phyloP scores from a whole-genome alignment of 75 land plant species.

The Picea sitchensis region DNA sequence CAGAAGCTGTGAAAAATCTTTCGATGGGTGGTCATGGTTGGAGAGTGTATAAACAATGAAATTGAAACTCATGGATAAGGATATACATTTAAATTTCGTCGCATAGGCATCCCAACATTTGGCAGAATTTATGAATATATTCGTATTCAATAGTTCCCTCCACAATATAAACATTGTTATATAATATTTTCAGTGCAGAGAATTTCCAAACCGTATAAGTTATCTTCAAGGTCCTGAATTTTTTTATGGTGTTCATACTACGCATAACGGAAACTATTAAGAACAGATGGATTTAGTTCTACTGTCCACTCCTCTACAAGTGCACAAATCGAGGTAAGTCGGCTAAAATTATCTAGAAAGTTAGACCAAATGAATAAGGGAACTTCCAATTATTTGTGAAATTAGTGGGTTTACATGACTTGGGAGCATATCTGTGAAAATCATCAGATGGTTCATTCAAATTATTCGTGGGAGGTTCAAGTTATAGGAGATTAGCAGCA shows the following conservation, averaged over 20 bases:
- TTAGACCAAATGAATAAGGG: neutral
- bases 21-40: too few species aligned
- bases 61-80: too few species aligned
- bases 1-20: too few species aligned
- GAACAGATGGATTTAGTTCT: neutral
- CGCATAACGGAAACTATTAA: neutral
- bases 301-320: neutral
- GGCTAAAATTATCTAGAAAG: neutral
- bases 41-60: too few species aligned
- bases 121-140: too few species aligned
- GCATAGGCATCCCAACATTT: too few species aligned
- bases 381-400: too few species aligned
- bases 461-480: neutral
- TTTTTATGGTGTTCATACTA: neutral
- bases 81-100: too few species aligned
- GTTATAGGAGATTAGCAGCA: neutral
- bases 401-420: neutral
- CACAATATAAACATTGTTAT: too few species aligned
- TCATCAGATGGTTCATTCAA: neutral
- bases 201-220: neutral
- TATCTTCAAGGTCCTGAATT: neutral
- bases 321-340: conserved; percentile 1
- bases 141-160: too few species aligned
- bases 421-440: neutral
- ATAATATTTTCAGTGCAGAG: neutral